Conservation (phyloP, 176 grass and related monocot genomes). For the Cymbopogon citratus region DNA sequence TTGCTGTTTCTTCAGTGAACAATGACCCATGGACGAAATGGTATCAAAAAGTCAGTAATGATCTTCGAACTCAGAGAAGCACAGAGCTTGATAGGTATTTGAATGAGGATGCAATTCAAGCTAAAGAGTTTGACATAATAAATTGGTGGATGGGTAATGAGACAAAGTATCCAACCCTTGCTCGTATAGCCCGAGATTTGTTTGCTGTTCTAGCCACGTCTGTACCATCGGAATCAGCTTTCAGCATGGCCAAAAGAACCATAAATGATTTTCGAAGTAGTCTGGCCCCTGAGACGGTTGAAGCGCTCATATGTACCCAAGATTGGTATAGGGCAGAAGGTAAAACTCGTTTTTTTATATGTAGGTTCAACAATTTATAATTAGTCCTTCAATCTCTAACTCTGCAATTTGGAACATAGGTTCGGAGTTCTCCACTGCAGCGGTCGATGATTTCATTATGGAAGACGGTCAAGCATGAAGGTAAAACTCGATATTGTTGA, state of each 20-base stretch:
- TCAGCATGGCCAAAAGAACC: background rate
- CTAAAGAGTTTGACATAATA: background rate
- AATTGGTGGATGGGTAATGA: background rate
- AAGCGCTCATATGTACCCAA: background rate
- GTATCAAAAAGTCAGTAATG: background rate
- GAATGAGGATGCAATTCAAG: background rate
- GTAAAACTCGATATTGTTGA: no score
- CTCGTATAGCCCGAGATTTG: no score
- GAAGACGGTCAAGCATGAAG: no score
- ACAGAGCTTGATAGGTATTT: background rate
- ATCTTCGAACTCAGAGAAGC: background rate
- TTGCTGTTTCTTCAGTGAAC: no score
- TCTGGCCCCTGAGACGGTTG: background rate
- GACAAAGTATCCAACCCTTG: no score
- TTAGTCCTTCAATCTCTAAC: no score
- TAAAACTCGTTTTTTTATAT: no score
- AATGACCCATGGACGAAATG: background rate
- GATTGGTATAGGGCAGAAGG: background rate
- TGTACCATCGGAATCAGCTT: background rate
- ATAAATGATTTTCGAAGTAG: background rate
- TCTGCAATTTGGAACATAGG: no score
- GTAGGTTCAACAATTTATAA: no score
- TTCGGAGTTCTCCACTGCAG: no score
- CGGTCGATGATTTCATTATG: no score
- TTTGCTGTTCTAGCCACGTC: background rate